Base-by-base conservation (phyloP, 2,329 filamentous ascomycete species). In the Diatrype stigma region DNA sequence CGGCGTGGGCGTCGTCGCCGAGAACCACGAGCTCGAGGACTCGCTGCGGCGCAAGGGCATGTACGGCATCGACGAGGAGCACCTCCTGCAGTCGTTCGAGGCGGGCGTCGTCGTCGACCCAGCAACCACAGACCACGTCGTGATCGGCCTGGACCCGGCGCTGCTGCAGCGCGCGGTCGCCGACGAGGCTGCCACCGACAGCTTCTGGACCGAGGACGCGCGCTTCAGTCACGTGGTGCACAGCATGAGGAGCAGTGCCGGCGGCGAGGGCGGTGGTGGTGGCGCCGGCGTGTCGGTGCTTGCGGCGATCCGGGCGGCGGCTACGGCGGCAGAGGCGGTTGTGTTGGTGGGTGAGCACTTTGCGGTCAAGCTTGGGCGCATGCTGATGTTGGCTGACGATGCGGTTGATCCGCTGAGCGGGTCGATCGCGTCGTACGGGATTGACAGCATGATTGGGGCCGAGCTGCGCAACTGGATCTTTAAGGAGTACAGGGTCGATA, bases 391-490 rank as follows among this genome's bases (percentile, higher is more conserved):
- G 4, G 49, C 53, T 12, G 19, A 26, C 2, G 56, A 55, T 3
- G 51, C 53, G 8, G 51, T 61, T 34, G 56, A 53, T n/a, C n/a
- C 14, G 17, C 42, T 12, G 42, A 40, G 22, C 26, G 28, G 26
- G 14, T 56, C 55, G 3, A 57, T 68, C 22, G 59, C 60, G 7
- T 45, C 23, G 21, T 62, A 65, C 34, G 65, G 65, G 3, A 44
- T 69, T 4, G 67, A 69, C 54, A 66, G 61, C 49, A 68, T 70
- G 66, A 61, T 70, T 30, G 67, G 64, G 6, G 60, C 66, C 1
- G 67, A 69, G 59, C 49, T 70, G 21, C 54, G 67, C n/a, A 67
- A 62, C 47, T 67, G 67, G 63, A 60, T 70, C 35, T 70, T 68
- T 58, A 63, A 59, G 49, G 63, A 67, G 52, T 62, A 57, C 22